A percentile compares a stretch with the other conserved stretches of the same genome.
phyloP scores from a whole-genome alignment of 1,284 basidiomycete species.

The Mycosarcoma mackinlayi region DNA sequence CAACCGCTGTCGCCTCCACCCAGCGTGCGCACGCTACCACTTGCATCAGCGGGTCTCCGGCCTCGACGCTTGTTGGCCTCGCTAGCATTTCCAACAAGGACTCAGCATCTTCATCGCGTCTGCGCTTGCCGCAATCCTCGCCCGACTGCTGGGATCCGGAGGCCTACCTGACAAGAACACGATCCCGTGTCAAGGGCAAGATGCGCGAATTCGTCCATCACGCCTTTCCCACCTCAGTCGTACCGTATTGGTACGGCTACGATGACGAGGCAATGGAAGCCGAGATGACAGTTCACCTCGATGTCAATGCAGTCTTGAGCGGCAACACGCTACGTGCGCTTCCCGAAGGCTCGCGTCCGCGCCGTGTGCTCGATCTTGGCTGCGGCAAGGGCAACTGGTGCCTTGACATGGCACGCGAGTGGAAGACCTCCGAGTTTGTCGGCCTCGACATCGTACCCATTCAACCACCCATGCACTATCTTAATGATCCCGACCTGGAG shows the following conservation, averaged over 20 bases:
- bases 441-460: constrained; percentile 58
- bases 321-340: constrained; percentile 32
- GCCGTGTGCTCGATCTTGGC: constrained; percentile 54
- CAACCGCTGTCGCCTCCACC: neutral
- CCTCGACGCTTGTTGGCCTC: constrained; percentile 15
- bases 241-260: constrained; percentile 55
- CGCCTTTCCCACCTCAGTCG: constrained; percentile 38
- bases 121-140: constrained; percentile 26
- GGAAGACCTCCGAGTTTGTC: constrained; percentile 56
- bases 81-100: neutral
- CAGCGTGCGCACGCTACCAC: constrained; percentile 22
- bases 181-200: constrained; percentile 38
- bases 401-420: constrained; percentile 49
- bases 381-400: constrained; percentile 54
- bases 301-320: constrained; percentile 16
- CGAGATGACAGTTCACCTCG: constrained; percentile 40
- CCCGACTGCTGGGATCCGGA: constrained; percentile 49
- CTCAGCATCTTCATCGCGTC: neutral
- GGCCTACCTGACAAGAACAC: constrained; percentile 34
- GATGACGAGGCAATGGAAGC: constrained; percentile 33
- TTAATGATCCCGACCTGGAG: constrained; percentile 46
- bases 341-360: constrained; percentile 33
- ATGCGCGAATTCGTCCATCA: constrained; percentile 43
- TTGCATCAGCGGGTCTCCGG: constrained; percentile 11
- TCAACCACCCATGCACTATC: constrained; percentile 37